These are phyloP conservation scores for Alternaria sp. DNA, from an alignment of 2,329 filamentous ascomycete genomes.

Conservation along the genomic window DNA sequence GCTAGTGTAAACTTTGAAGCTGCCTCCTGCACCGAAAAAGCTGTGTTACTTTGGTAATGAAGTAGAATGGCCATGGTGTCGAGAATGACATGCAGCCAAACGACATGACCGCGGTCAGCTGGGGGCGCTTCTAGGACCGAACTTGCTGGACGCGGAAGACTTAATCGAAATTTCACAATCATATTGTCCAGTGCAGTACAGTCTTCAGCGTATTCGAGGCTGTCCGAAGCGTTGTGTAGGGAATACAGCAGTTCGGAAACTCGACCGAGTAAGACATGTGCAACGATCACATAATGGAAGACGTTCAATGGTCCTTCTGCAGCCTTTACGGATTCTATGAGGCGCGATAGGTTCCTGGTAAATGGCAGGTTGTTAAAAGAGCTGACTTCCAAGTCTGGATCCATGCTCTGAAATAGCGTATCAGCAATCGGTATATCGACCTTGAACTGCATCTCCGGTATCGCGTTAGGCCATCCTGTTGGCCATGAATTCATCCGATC, in stretches of 20 bases:
- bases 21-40: conserved; percentile 1
- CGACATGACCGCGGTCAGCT: conserved; percentile 27
- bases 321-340: conserved; percentile 22
- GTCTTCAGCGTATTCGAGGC: conserved; percentile 33
- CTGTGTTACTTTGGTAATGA: conserved; percentile 26
- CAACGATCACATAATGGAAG: conserved; percentile 35
- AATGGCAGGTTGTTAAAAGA: conserved; percentile 25
- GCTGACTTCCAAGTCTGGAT: conserved; percentile 1
- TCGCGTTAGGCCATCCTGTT: conserved; percentile 37
- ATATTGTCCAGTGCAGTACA: conserved; percentile 34
- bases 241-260: conserved; percentile 39
- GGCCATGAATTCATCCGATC: conserved; percentile 38
- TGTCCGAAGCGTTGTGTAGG: conserved; percentile 32
- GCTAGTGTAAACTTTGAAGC: conserved; percentile 22
- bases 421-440: conserved; percentile 41
- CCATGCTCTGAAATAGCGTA: conserved; percentile 31
- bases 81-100: conserved; percentile 39
- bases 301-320: conserved; percentile 25
- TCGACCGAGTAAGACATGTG: conserved; percentile 41
- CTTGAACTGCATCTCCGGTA: conserved; percentile 42
- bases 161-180: conserved; percentile 38
- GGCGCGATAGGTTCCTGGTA: conserved; percentile 29
- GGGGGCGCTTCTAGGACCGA: conserved; percentile 31
- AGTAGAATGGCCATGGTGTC: conserved; percentile 37
- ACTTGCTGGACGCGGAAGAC: conserved; percentile 33